A percentile compares a stretch with the other conserved stretches of the same genome.
These are phyloP conservation scores for Agrostemma githago DNA, from an alignment of 148 eudicot species.

Conservation along the genomic window DNA sequence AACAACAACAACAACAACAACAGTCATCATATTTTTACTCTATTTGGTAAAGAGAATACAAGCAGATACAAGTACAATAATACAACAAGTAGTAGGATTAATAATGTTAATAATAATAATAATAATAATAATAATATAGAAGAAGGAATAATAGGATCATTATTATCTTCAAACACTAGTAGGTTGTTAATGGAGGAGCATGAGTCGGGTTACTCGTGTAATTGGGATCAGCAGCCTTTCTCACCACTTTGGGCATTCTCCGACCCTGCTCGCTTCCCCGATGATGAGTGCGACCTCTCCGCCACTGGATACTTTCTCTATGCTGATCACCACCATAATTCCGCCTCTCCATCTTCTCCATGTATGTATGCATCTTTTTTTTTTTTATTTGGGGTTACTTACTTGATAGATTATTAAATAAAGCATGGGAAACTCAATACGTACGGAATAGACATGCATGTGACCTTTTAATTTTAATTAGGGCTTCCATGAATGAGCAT, in stretches of 20 bases:
- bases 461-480: no score
- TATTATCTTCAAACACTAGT: neutral
- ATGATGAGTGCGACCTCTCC: neutral
- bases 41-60: neutral
- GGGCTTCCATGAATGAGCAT: no score
- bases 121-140: no score
- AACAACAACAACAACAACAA: neutral
- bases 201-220: slow-evolving; percentile 58
- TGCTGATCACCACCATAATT: slow-evolving; percentile 16
- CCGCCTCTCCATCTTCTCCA: slow-evolving; percentile 24
- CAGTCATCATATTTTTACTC: neutral
- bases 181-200: slow-evolving; percentile 55
- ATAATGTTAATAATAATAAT: neutral
- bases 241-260: slow-evolving; percentile 65
- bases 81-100: no score
- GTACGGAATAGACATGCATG: no score
- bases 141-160: no score
- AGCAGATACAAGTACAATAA: no score
- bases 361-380: slow-evolving; percentile 26
- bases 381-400: no score
- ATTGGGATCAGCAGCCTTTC: slow-evolving; percentile 84
- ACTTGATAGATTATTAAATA: no score
- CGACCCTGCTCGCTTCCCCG: slow-evolving; percentile 22
- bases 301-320: neutral
- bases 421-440: no score